Percentiles rank a stretch among this genome's conserved stretches.
phyloP scores from a whole-genome alignment of 2,329 filamentous ascomycete species.

The Anisogramma anomala region DNA sequence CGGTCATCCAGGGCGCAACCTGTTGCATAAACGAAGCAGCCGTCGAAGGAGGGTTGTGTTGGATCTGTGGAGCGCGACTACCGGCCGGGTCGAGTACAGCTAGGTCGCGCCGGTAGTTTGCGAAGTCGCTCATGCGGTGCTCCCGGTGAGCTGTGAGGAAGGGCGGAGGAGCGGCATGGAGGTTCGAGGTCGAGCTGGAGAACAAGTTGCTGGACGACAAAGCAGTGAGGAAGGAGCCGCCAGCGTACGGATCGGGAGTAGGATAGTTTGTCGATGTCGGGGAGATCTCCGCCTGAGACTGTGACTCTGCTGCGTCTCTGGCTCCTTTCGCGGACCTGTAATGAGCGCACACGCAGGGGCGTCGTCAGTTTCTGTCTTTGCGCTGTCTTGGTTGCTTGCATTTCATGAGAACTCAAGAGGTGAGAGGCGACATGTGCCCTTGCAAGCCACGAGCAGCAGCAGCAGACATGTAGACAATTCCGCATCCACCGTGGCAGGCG shows the following conservation, averaged over 20 bases:
- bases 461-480: background rate
- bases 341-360: slow-evolving; percentile 17
- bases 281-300: slow-evolving; percentile 26
- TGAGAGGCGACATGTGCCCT: background rate
- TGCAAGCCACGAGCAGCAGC: background rate
- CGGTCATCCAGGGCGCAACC: slow-evolving; percentile 47
- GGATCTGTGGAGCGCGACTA: slow-evolving; percentile 37
- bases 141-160: slow-evolving; percentile 30
- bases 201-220: slow-evolving; percentile 32
- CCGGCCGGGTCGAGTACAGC: slow-evolving; percentile 54
- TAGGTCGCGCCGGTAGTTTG: slow-evolving; percentile 61
- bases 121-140: slow-evolving; percentile 48
- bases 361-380: slow-evolving; percentile 20
- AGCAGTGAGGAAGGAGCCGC: slow-evolving; percentile 31
- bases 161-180: slow-evolving; percentile 30
- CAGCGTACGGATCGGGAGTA: slow-evolving; percentile 4
- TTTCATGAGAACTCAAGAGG: background rate
- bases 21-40: slow-evolving; percentile 32
- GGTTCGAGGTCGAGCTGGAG: slow-evolving; percentile 21
- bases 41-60: slow-evolving; percentile 44
- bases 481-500: background rate
- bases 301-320: slow-evolving; percentile 25
- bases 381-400: background rate
- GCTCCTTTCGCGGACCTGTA: slow-evolving; percentile 26
- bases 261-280: slow-evolving; percentile 31